A percentile compares a stretch with the other conserved stretches of the same genome.
Conservation (phyloP, 2,329 filamentous ascomycete genomes). For the Nigrograna mackinnonii region DNA sequence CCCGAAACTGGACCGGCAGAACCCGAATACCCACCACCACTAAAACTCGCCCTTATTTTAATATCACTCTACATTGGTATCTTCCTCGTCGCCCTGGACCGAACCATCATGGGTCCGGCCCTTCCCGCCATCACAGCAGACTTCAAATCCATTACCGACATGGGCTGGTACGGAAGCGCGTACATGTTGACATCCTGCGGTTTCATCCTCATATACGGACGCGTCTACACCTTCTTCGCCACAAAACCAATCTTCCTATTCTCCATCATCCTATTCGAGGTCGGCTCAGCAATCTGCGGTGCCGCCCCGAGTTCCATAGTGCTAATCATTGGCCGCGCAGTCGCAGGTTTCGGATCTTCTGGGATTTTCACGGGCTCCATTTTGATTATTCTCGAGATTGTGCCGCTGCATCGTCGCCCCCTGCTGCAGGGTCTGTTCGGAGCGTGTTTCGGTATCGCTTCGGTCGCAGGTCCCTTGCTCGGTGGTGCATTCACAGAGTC, state of each 20-base stretch:
- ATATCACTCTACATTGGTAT: constrained; percentile 34
- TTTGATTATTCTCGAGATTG: constrained; percentile 35
- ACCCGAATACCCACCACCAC: constrained; percentile 20
- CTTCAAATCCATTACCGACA: constrained; percentile 45
- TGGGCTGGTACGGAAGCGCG: constrained; percentile 48
- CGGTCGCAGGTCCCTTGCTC: constrained; percentile 48
- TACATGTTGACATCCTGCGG: constrained; percentile 44
- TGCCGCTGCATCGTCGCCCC: constrained; percentile 47
- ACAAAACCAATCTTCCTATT: constrained; percentile 56
- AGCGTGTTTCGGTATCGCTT: constrained; percentile 41
- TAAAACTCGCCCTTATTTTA: constrained; percentile 32
- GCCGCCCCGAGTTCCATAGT: constrained; percentile 38
- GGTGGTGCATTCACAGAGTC: constrained; percentile 49
- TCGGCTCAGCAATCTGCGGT: constrained; percentile 59
- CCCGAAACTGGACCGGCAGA: not conserved
- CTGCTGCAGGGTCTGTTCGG: constrained; percentile 45
- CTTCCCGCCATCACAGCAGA: constrained; percentile 52
- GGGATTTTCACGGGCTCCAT: constrained; percentile 38
- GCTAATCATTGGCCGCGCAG: constrained; percentile 33
- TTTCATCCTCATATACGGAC: constrained; percentile 50
- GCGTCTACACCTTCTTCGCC: constrained; percentile 51
- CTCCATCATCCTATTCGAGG: constrained; percentile 49
- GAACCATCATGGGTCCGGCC: constrained; percentile 50
- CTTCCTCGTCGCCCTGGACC: constrained; percentile 40
- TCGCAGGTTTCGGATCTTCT: constrained; percentile 33